Conservation (phyloP, 345 rosid genomes). For the Gossypium sturtianum region DNA sequence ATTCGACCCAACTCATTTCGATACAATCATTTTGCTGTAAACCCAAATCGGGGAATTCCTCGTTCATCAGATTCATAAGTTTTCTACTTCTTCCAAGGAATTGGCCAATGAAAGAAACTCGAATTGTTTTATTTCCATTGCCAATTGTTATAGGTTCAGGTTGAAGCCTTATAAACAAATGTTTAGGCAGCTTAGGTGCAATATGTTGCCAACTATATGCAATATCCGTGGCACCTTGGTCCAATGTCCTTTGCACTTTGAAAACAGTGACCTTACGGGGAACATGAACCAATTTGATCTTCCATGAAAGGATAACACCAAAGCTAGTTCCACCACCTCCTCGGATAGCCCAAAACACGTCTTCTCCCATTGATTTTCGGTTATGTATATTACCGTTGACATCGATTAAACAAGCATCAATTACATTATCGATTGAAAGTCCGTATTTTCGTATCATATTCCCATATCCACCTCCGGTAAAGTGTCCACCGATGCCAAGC, state of each 20-base stretch:
- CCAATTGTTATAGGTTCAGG: constrained; percentile 19
- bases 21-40: constrained; percentile 35
- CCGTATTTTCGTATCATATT: background rate
- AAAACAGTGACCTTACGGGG: constrained; percentile 54
- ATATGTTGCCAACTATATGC: constrained; percentile 18
- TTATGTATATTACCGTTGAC: constrained; percentile 48
- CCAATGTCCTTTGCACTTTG: constrained; percentile 28
- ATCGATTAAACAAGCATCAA: constrained; percentile 14
- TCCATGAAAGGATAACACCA: constrained; percentile 50
- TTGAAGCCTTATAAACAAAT: constrained; percentile 13
- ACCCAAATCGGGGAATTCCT: constrained; percentile 42
- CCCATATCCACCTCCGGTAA: background rate
- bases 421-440: background rate
- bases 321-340: constrained; percentile 78
- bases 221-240: constrained; percentile 42
- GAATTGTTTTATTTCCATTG: constrained; percentile 25
- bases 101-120: constrained; percentile 38
- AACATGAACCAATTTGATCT: constrained; percentile 50
- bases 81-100: constrained; percentile 37
- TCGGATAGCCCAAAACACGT: constrained; percentile 62
- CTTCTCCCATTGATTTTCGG: constrained; percentile 67
- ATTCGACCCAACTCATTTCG: constrained; percentile 48
- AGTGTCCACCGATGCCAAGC: background rate
- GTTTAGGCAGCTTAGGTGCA: background rate
- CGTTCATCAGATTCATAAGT: constrained; percentile 25